Base-by-base conservation (phyloP, 2,329 filamentous ascomycete genomes). In the Cytospora mali region DNA sequence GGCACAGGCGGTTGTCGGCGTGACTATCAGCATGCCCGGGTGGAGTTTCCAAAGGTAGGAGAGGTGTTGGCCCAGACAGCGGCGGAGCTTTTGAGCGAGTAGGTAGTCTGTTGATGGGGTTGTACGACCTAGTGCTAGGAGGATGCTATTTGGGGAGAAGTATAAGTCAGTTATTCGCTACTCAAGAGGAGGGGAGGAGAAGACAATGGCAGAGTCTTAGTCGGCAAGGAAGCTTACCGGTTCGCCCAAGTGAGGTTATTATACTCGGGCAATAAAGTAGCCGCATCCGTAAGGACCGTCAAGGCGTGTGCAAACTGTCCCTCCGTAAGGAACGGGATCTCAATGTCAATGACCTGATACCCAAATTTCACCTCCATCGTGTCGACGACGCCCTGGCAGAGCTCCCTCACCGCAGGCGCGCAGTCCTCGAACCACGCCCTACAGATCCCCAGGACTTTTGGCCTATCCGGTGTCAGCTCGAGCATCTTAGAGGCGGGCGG, bases 291-390 rank as follows among this genome's bases (percentile, higher is more conserved):
- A 58, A 93, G 83, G 65, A 93, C 90, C 0, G 90, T 91, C 65
- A 93, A 75, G 25, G 88, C 87, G 73, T 93, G 90, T 0, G 90
- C 89, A 23, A 85, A 81, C 73, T 92, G 89, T 25, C 88, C 89
- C 68, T 91, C 83, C 13, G 80, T 71, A 0, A 86, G 68, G 28
- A 85, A 79, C 0, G 87, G 87, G 55, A 89, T 82, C 4, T 77
- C 76, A 64, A 89, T 83, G 39, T 84, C 77, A 2, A 88, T 75
- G 2, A 81, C 70, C 18, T 73, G 72, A 71, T 89, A 89, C 50
- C 80, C 82, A 18, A 81, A 75, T 18, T 81, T 74, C 2, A 74
- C 69, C 16, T 78, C 81, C 3, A 92, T 77, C 58, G 82, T 81
- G 18, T 82, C 79, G 39, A 89, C 71, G 55, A 80, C 73, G 21